A percentile compares a stretch with the other conserved stretches of the same genome.
phyloP scores from a whole-genome alignment of 441 rosid genomes.

The Erodium chrysanthum region DNA sequence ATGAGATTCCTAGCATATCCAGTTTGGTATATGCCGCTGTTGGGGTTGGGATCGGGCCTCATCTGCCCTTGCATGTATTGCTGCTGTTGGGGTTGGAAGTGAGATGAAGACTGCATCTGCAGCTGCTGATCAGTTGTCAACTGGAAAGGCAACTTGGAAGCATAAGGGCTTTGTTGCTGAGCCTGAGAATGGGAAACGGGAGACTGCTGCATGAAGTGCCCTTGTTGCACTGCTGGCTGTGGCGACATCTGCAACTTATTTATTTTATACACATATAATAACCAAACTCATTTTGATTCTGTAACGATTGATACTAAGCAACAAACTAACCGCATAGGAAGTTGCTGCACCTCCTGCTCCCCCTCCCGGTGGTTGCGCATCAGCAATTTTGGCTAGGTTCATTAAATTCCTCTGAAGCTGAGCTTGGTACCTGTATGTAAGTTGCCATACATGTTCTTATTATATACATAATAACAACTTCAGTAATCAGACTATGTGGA shows the following conservation, averaged over 20 bases:
- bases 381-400: not conserved
- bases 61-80: slow-evolving; percentile 24
- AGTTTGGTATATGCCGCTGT: slow-evolving; percentile 15
- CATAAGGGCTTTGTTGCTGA: not conserved
- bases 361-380: slow-evolving; percentile 5
- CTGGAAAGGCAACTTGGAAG: not conserved
- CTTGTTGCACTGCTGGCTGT: slow-evolving; percentile 4
- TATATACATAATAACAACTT: no score
- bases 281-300: not conserved
- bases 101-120: not conserved
- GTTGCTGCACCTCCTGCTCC: not conserved
- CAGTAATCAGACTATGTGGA: no score
- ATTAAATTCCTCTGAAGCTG: slow-evolving; percentile 4
- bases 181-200: not conserved
- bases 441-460: not conserved
- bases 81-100: slow-evolving; percentile 25
- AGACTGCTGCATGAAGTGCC: not conserved
- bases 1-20: slow-evolving; percentile 16
- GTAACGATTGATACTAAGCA: not conserved
- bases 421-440: slow-evolving; percentile 1
- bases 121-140: not conserved
- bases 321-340: not conserved
- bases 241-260: not conserved
- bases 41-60: not conserved
- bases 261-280: not conserved